phyloP scores from a whole-genome alignment of 805 yeast genomes.

The Starmerella scarabaei region DNA sequence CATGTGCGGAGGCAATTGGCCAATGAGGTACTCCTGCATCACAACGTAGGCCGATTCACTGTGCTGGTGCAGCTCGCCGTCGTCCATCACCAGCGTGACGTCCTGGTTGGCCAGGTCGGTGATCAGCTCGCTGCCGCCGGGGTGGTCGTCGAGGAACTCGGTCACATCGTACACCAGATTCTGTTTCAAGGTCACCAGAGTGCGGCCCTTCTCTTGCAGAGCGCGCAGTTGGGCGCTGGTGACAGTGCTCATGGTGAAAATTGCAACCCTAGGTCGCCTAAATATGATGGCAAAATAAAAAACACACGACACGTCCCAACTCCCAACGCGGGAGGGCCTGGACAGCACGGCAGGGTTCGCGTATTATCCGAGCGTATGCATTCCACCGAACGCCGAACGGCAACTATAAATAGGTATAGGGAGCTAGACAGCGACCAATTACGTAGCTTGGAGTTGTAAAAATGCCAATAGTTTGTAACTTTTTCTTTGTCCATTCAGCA shows the following conservation, averaged over 20 bases:
- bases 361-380: too few species aligned
- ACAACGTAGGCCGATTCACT: constrained; percentile 77
- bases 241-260: constrained; percentile 8
- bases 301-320: too few species aligned
- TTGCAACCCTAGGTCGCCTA: too few species aligned
- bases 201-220: constrained; percentile 24
- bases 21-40: constrained; percentile 63
- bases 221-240: constrained; percentile 9
- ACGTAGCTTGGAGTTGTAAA: too few species aligned
- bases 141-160: constrained; percentile 55
- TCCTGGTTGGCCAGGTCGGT: constrained; percentile 30
- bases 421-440: too few species aligned
- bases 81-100: constrained; percentile 61
- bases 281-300: too few species aligned
- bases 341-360: too few species aligned
- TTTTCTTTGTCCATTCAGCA: too few species aligned
- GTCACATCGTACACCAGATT: constrained; percentile 81
- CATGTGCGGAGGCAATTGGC: constrained; percentile 40
- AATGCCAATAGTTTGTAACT: too few species aligned
- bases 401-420: too few species aligned
- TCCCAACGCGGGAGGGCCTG: too few species aligned
- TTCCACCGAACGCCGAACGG: too few species aligned
- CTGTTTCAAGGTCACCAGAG: constrained; percentile 63
- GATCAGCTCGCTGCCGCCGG: constrained; percentile 51
- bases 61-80: constrained; percentile 59